Conservation (phyloP, 768 basidiomycete species). For the Lanmaoa pseudosensibilis region DNA sequence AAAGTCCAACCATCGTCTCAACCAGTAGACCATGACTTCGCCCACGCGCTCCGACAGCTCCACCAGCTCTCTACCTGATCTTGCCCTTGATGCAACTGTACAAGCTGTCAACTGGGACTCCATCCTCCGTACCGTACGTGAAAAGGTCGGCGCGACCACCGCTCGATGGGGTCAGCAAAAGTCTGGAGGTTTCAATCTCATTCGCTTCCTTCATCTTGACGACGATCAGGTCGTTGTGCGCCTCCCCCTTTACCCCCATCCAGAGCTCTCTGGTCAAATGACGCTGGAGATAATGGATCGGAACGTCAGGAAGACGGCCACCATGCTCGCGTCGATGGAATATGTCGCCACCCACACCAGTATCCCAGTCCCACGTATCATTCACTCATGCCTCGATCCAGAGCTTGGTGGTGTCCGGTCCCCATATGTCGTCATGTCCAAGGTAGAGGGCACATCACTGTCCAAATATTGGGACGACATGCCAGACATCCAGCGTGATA, state of each 20-base stretch:
- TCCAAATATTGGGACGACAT: background rate
- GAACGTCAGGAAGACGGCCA: background rate
- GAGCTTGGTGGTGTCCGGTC: background rate
- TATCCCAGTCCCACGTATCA: background rate
- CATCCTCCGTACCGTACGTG: background rate
- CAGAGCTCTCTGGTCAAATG: background rate
- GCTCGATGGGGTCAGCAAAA: background rate
- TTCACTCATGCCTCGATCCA: background rate
- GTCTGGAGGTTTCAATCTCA: background rate
- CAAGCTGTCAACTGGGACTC: background rate
- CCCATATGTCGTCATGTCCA: background rate
- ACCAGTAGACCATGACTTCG: background rate
- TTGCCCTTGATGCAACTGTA: background rate
- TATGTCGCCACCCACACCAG: background rate
- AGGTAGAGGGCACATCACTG: background rate
- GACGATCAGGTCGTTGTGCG: background rate
- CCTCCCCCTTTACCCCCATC: background rate
- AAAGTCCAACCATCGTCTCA: background rate
- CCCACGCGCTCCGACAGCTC: background rate
- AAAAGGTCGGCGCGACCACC: background rate
- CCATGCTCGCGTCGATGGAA: background rate
- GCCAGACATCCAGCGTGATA: background rate
- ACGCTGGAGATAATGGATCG: background rate
- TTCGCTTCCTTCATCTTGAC: background rate
- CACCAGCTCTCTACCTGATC: background rate